Evolutionary conservation across 768 basidiomycete genomes (phyloP), one percentile per base, ranked within the genome.

Genomic region (Pholiota conissans): DNA sequence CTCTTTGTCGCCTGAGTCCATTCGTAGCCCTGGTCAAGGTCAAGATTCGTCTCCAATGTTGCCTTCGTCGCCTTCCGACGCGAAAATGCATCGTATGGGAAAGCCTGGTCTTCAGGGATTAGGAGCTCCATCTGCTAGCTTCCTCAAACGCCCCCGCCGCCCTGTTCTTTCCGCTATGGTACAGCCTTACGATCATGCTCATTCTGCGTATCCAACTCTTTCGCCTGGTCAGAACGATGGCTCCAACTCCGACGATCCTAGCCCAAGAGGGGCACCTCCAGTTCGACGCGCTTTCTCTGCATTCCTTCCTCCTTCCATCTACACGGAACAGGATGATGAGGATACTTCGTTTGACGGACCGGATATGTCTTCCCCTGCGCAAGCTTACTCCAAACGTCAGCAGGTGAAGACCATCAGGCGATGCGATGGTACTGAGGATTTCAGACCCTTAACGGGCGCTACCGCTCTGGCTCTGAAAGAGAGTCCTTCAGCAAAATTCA

Each of bases 341-440:
- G 63, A 64, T 24, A 59, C 60, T 32, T 85, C 86, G n/a, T 86
- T 85, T 55, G 85, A 88, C 62, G 79, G 79, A 18, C 79, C 79
- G 11, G 89, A 90, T 62, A 81, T 86, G 81, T 90, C 89, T 28
- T 90, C 89, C 0, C 90, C 91, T 39, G 91, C 91, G 30, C 86
- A 88, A 64, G 89, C 90, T 4, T 93, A 92, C 67, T 83, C 88
- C 0, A 85, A 84, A 64, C 84, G 91, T 35, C 90, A 91, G 57
- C 85, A 90, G 60, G 80, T 84, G 14, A 90, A 84, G 76, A 90
- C 91, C 1, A 83, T 92, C 57, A 79, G 91, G 51, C 78, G 90
- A 40, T 86, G 89, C 62, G 91, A 92, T 64, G 91, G 91, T 7
- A 91, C 89, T 10, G 90, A 92, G 52, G 89, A 91, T 69, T 87